Percentiles rank a stretch among this genome's conserved stretches.
phyloP scores from a whole-genome alignment of 495 filamentous ascomycete species.

The Cercophora newfieldiana region DNA sequence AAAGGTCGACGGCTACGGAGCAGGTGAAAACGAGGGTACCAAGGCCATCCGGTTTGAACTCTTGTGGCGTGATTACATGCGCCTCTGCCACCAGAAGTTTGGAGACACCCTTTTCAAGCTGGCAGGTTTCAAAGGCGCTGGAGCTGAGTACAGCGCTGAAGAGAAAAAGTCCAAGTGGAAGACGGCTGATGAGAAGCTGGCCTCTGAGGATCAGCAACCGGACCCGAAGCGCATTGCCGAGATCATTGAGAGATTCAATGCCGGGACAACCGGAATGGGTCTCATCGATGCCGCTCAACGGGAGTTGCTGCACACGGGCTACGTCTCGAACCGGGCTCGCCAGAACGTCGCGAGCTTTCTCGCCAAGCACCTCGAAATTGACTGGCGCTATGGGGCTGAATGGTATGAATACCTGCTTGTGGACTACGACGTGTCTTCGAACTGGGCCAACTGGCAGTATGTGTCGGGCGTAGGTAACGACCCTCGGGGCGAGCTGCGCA shows the following conservation, averaged over 20 bases:
- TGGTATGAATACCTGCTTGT: constrained; percentile 72
- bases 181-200: constrained; percentile 21
- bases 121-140: constrained; percentile 56
- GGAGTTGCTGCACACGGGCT: constrained; percentile 68
- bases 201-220: constrained; percentile 31
- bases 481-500: constrained; percentile 59
- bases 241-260: constrained; percentile 52
- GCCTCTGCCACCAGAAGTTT: constrained; percentile 66
- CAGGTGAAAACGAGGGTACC: constrained; percentile 69
- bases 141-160: constrained; percentile 17
- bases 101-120: constrained; percentile 58
- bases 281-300: constrained; percentile 71
- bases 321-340: constrained; percentile 67
- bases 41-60: constrained; percentile 67
- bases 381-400: constrained; percentile 75
- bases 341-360: constrained; percentile 73
- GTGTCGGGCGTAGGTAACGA: constrained; percentile 73
- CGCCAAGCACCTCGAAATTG: constrained; percentile 68
- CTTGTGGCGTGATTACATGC: constrained; percentile 76
- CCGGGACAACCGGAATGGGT: constrained; percentile 65
- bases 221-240: constrained; percentile 34
- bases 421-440: constrained; percentile 70
- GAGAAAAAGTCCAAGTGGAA: constrained; percentile 42
- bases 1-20: constrained; percentile 52
- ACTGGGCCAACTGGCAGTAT: constrained; percentile 82